phyloP scores from a whole-genome alignment of 352 stramenopile genomes.

The Pythium rishiriense region DNA sequence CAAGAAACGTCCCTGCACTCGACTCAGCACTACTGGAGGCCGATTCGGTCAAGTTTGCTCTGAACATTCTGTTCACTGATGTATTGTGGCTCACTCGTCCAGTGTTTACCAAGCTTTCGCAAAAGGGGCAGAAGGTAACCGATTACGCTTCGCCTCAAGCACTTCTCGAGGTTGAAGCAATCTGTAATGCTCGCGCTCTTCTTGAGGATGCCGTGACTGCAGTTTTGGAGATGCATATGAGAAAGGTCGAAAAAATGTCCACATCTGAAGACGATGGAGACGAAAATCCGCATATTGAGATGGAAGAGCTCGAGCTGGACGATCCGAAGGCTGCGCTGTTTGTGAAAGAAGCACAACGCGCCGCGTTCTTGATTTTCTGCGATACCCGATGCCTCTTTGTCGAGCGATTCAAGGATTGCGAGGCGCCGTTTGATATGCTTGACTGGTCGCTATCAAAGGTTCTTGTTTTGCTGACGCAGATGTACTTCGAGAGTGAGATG shows the following conservation, averaged over 20 bases:
- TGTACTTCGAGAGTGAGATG: conserved; percentile 84
- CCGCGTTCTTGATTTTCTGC: conserved; percentile 79
- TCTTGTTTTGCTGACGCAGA: conserved; percentile 71
- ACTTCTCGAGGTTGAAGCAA: conserved; percentile 39
- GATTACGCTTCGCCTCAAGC: neutral
- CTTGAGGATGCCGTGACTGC: conserved; percentile 68
- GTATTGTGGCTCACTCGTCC: conserved; percentile 71
- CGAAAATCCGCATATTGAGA: conserved; percentile 38
- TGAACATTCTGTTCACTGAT: conserved; percentile 74
- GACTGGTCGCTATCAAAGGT: conserved; percentile 72
- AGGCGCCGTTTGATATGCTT: conserved; percentile 55
- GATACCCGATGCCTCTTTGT: conserved; percentile 81
- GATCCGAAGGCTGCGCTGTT: conserved; percentile 48
- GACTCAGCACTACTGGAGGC: conserved; percentile 50
- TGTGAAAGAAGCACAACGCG: conserved; percentile 61
- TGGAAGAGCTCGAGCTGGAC: conserved; percentile 74
- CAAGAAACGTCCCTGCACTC: conserved; percentile 48
- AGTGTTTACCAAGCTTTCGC: conserved; percentile 49
- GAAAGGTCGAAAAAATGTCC: conserved; percentile 33
- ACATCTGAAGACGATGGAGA: conserved; percentile 36
- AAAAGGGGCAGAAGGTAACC: conserved; percentile 23
- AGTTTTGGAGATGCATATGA: conserved; percentile 76
- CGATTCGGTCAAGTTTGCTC: conserved; percentile 62
- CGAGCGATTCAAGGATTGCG: conserved; percentile 73
- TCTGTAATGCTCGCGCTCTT: conserved; percentile 36